phyloP scores from a whole-genome alignment of 2,329 filamentous ascomycete species.

The Aspergillus eucalypticola region DNA sequence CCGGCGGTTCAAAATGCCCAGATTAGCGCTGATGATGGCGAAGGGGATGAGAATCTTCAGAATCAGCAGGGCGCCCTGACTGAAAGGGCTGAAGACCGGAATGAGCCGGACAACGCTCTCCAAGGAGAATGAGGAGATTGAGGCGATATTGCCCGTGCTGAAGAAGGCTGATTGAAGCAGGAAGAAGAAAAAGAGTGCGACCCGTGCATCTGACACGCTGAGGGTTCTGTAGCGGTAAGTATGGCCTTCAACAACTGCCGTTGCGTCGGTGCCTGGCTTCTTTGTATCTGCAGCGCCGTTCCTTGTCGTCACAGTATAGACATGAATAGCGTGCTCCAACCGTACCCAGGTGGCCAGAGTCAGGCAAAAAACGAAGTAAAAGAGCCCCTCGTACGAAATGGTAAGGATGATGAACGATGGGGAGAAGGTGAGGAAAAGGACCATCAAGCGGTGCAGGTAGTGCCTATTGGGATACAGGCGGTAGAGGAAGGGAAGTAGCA shows the following conservation, averaged over 20 bases:
- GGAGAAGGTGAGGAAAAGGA: slow-evolving; percentile 89
- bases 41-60: slow-evolving; percentile 94
- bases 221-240: slow-evolving; percentile 62
- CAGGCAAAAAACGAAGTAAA: slow-evolving; percentile 86
- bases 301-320: slow-evolving; percentile 31
- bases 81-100: slow-evolving; percentile 91
- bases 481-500: slow-evolving; percentile 80
- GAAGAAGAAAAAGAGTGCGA: slow-evolving; percentile 92
- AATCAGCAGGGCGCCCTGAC: slow-evolving; percentile 81
- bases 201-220: slow-evolving; percentile 77
- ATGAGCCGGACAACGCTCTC: slow-evolving; percentile 86
- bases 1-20: slow-evolving; percentile 86
- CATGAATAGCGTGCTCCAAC: slow-evolving; percentile 78
- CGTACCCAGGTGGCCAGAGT: slow-evolving; percentile 85
- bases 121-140: slow-evolving; percentile 87
- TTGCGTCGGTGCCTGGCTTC: slow-evolving; percentile 33
- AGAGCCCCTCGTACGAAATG: slow-evolving; percentile 95
- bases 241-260: slow-evolving; percentile 34
- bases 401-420: slow-evolving; percentile 94
- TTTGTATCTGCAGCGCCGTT: slow-evolving; percentile 24
- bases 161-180: slow-evolving; percentile 96
- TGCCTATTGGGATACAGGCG: slow-evolving; percentile 76
- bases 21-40: slow-evolving; percentile 83
- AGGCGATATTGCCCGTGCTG: slow-evolving; percentile 93
- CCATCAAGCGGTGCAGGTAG: slow-evolving; percentile 84